These are phyloP conservation scores for Yamadazyma trypodendri DNA, from an alignment of 1,139 yeast genomes.

Conservation along the genomic window DNA sequence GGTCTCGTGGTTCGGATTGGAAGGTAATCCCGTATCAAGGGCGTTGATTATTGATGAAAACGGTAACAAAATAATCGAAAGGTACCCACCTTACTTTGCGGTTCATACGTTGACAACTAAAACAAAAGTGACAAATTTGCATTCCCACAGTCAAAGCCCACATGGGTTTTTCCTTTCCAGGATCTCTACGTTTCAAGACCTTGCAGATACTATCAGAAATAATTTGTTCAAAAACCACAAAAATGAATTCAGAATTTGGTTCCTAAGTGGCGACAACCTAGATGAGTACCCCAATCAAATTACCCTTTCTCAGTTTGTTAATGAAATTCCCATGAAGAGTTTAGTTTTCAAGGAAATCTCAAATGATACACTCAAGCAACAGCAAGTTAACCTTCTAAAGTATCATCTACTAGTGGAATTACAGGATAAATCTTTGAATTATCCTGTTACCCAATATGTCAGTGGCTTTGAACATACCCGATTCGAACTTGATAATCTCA, in stretches of 20 bases:
- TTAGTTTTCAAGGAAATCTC: constrained; percentile 28
- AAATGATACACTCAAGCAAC: constrained; percentile 26
- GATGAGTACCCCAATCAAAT: constrained; percentile 26
- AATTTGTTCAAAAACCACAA: constrained; percentile 19
- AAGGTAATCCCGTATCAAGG: constrained; percentile 47
- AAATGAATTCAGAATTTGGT: constrained; percentile 37
- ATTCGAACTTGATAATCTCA: constrained; percentile 17
- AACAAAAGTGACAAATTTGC: constrained; percentile 5
- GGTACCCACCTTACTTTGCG: constrained; percentile 49
- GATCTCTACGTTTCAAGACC: constrained; percentile 34
- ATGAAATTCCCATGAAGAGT: constrained; percentile 29
- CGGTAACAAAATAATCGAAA: constrained; percentile 48
- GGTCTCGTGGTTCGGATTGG: constrained; percentile 54
- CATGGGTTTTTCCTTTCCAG: constrained; percentile 26
- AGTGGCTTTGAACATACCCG: constrained; percentile 10
- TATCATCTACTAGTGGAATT: constrained; percentile 38
- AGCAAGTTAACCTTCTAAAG: constrained; percentile 27
- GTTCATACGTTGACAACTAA: constrained; percentile 49
- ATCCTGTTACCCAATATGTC: constrained; percentile 29
- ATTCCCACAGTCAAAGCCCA: constrained; percentile 11
- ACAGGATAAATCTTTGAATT: constrained; percentile 23
- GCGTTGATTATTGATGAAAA: constrained; percentile 38
- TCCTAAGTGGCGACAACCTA: constrained; percentile 26
- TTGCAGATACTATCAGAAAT: constrained; percentile 26
- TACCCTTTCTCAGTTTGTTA: constrained; percentile 27